phyloP scores from a whole-genome alignment of 345 rosid species.

The Hibiscus syriacus region DNA sequence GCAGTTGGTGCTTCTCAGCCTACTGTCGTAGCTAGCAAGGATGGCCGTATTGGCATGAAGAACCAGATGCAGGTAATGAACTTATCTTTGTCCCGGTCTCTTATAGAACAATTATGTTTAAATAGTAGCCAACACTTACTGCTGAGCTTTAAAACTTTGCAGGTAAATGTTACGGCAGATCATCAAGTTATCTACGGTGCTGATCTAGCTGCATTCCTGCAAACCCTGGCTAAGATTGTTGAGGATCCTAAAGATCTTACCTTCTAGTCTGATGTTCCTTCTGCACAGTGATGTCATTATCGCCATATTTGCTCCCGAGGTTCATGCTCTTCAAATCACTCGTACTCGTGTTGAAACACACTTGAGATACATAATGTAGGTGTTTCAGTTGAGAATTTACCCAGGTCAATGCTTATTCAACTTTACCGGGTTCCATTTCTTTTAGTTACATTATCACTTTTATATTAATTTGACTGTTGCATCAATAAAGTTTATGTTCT shows the following conservation, averaged over 20 bases:
- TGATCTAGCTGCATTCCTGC: conserved; percentile 73
- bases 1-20: conserved; percentile 96
- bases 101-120: neutral
- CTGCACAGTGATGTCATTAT: neutral
- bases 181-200: neutral
- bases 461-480: neutral
- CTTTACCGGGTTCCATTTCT: neutral
- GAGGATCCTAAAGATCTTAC: conserved; percentile 72
- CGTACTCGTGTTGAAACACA: neutral
- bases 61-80: conserved; percentile 84
- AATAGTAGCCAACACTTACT: neutral
- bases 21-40: conserved; percentile 70
- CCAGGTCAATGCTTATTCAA: neutral
- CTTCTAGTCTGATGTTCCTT: conserved; percentile 28
- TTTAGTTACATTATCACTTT: neutral
- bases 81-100: neutral
- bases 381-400: neutral
- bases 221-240: conserved; percentile 74
- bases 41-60: conserved; percentile 84
- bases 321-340: conserved; percentile 21
- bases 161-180: neutral
- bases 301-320: conserved; percentile 15
- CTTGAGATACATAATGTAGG: neutral
- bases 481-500: neutral
- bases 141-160: conserved; percentile 7